These are phyloP conservation scores for Colletotrichum sp. DNA, from an alignment of 2,329 filamentous ascomycete species.

Conservation along the genomic window DNA sequence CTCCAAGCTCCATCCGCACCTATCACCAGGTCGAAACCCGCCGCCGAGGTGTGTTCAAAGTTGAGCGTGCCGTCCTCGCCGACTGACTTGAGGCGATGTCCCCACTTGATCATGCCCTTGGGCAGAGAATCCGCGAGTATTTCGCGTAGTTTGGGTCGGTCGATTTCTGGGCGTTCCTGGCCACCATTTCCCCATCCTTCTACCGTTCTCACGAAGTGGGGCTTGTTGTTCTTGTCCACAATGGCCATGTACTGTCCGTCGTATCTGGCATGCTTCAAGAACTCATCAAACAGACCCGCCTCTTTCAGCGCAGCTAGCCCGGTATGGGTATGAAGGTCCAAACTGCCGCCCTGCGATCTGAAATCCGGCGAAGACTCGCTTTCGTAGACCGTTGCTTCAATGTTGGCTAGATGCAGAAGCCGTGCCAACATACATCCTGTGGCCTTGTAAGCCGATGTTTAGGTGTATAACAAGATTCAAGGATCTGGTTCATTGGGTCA, in stretches of 20 bases:
- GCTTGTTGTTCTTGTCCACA: conserved; percentile 44
- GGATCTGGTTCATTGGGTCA: background rate
- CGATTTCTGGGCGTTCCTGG: conserved; percentile 56
- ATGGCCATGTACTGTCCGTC: conserved; percentile 56
- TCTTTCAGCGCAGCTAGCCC: conserved; percentile 57
- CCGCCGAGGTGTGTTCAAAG: conserved; percentile 37
- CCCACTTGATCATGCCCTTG: conserved; percentile 50
- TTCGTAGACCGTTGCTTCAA: conserved; percentile 57
- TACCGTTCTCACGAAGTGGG: conserved; percentile 29
- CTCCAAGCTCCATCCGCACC: conserved; percentile 44
- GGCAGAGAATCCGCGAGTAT: conserved; percentile 52
- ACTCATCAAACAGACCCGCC: conserved; percentile 54
- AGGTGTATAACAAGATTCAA: background rate
- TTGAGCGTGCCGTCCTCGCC: conserved; percentile 36
- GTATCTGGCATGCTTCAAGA: conserved; percentile 53
- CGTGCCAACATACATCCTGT: conserved; percentile 53
- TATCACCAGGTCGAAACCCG: conserved; percentile 43
- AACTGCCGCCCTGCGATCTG: conserved; percentile 54
- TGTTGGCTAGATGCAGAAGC: conserved; percentile 50
- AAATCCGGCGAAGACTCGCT: conserved; percentile 47
- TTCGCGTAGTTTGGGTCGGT: conserved; percentile 48
- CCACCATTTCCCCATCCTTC: conserved; percentile 27
- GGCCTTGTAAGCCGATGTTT: background rate
- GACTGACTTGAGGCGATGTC: conserved; percentile 44
- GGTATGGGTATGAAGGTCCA: conserved; percentile 58